These are phyloP conservation scores for Fusarium napiforme DNA, from an alignment of 2,329 filamentous ascomycete genomes.

Conservation along the genomic window DNA sequence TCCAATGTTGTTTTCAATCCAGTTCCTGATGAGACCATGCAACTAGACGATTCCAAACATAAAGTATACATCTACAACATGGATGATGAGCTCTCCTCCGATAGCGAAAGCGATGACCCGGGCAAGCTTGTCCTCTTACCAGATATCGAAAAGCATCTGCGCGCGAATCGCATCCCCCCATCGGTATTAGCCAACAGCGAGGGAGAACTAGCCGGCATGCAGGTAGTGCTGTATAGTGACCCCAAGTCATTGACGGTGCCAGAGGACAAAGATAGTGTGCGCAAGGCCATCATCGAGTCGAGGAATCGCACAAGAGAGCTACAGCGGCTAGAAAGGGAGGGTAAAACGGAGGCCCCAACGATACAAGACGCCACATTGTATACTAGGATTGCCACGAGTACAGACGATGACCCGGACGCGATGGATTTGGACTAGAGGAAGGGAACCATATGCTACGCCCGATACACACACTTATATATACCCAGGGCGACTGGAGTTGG, in stretches of 20 bases:
- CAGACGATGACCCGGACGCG: constrained; percentile 64
- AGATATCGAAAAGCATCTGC: constrained; percentile 85
- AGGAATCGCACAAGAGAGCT: constrained; percentile 73
- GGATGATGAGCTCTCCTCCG: constrained; percentile 81
- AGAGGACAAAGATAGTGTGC: constrained; percentile 78
- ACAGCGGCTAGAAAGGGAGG: constrained; percentile 58
- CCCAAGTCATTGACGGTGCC: constrained; percentile 81
- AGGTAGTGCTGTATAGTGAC: constrained; percentile 87
- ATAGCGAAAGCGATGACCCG: constrained; percentile 56
- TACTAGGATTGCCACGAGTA: constrained; percentile 21
- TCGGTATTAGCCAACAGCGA: constrained; percentile 70
- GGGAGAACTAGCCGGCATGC: constrained; percentile 67
- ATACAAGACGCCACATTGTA: constrained; percentile 20
- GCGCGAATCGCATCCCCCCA: constrained; percentile 74
- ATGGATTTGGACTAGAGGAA: constrained; percentile 72
- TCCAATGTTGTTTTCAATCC: constrained; percentile 22
- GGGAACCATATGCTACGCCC: background rate
- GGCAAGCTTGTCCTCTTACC: constrained; percentile 81
- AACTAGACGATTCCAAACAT: constrained; percentile 85
- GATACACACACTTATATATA: constrained; percentile 35
- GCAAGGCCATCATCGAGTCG: constrained; percentile 85
- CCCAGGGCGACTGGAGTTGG: constrained; percentile 44
- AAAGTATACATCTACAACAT: constrained; percentile 92
- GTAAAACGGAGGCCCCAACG: constrained; percentile 12
- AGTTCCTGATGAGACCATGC: constrained; percentile 72